Evolutionary conservation across 2,329 filamentous ascomycete genomes (phyloP).

Genomic region (Alternaria gansuensis): DNA sequence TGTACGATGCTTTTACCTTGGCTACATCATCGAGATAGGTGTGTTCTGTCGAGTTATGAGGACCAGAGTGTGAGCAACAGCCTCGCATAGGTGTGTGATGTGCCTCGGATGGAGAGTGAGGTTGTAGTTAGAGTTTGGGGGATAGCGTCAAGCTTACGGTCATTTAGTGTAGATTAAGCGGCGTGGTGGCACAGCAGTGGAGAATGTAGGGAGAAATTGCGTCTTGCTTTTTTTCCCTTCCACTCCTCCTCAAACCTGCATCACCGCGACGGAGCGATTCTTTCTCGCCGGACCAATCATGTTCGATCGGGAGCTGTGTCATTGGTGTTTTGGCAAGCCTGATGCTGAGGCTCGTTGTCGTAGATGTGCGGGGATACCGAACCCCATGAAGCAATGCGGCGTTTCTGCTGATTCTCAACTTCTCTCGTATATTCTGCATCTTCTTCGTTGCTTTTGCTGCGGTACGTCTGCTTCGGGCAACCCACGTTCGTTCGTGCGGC

Average conservation of each 20-base stretch:
- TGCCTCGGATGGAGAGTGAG: constrained; percentile 6
- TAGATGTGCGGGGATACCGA: neutral
- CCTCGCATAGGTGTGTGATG: constrained; percentile 1
- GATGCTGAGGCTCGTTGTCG: neutral
- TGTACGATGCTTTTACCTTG: neutral
- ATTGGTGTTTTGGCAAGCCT: neutral
- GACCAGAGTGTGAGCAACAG: neutral
- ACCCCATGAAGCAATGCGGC: neutral
- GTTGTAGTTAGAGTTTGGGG: constrained; percentile 6
- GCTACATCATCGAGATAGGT: neutral
- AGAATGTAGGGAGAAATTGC: neutral
- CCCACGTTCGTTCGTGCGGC: constrained; percentile 2
- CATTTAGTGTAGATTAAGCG: neutral
- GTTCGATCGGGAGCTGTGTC: neutral
- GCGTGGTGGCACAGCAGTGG: constrained; percentile 5
- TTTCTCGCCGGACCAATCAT: constrained; percentile 3
- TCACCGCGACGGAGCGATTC: neutral
- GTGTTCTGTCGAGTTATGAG: constrained; percentile 1
- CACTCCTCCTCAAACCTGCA: neutral
- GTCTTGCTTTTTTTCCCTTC: constrained; percentile 1
- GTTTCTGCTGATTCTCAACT: neutral
- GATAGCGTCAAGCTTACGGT: constrained; percentile 7
- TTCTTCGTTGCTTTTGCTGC: constrained; percentile 1
- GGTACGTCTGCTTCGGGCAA: neutral
- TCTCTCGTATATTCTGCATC: neutral